phyloP scores from a whole-genome alignment of 257 asterid genomes.

The Solanum paucissectum region DNA sequence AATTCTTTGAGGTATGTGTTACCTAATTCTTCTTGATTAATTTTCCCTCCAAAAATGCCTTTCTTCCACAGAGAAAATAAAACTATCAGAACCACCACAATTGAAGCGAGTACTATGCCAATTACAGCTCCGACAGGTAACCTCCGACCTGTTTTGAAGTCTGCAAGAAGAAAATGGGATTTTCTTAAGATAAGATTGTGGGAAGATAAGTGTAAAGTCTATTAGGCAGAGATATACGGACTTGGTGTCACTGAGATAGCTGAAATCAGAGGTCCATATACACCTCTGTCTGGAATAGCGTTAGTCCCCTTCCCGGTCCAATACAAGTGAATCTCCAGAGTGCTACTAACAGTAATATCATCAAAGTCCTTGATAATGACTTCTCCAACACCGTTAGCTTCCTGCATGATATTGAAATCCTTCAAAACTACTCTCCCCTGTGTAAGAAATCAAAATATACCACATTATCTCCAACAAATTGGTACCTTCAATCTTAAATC shows the following conservation, averaged over 20 bases:
- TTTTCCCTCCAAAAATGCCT: constrained; percentile 49
- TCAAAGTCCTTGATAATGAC: constrained; percentile 37
- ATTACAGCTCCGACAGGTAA: constrained; percentile 56
- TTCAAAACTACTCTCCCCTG: constrained; percentile 65
- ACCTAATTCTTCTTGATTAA: constrained; percentile 46
- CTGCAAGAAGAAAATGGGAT: constrained; percentile 23
- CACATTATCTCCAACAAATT: background rate
- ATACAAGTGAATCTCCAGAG: constrained; percentile 81
- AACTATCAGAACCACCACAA: constrained; percentile 22
- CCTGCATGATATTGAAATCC: constrained; percentile 47
- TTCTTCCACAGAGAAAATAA: constrained; percentile 38
- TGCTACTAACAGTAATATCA: constrained; percentile 39
- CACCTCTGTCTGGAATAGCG: constrained; percentile 73
- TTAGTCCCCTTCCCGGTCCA: constrained; percentile 93
- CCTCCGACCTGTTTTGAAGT: constrained; percentile 31
- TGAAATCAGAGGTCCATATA: constrained; percentile 85
- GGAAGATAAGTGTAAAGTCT: background rate
- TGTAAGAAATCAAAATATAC: constrained; percentile 1
- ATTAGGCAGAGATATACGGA: constrained; percentile 16
- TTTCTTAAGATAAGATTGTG: background rate
- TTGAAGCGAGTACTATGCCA: constrained; percentile 51
- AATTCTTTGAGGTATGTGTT: background rate
- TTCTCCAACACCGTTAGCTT: constrained; percentile 56
- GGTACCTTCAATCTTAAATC: background rate
- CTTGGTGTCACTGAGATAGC: constrained; percentile 85